Conservation (phyloP, 2,329 filamentous ascomycete species). For the Fusarium ambrosium region DNA sequence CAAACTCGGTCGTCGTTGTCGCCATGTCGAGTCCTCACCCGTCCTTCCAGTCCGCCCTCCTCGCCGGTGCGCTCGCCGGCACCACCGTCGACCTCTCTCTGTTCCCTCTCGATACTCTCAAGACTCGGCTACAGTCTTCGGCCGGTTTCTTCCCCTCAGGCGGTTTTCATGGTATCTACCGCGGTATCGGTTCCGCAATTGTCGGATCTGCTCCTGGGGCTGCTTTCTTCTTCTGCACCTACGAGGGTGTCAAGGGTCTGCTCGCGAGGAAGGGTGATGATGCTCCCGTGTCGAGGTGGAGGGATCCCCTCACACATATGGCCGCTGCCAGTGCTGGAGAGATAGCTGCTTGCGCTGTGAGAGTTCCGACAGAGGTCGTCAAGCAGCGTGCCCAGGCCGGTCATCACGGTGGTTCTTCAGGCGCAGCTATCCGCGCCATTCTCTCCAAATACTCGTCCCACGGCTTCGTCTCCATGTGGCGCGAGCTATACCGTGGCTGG, state of each 20-base stretch:
- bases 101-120: slow-evolving; percentile 98
- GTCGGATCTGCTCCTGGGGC: slow-evolving; percentile 94
- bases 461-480: slow-evolving; percentile 73
- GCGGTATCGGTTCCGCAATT: slow-evolving; percentile 88
- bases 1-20: not conserved
- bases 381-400: slow-evolving; percentile 96
- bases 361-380: slow-evolving; percentile 95
- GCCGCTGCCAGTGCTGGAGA: slow-evolving; percentile 88
- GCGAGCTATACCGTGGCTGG: slow-evolving; percentile 92
- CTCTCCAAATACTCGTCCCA: slow-evolving; percentile 61
- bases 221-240: slow-evolving; percentile 97
- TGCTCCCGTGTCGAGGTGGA: slow-evolving; percentile 30
- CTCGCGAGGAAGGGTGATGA: slow-evolving; percentile 54
- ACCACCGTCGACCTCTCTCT: slow-evolving; percentile 97
- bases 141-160: slow-evolving; percentile 83
- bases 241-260: slow-evolving; percentile 79
- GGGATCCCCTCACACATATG: slow-evolving; percentile 76
- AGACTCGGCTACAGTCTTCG: slow-evolving; percentile 93
- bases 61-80: slow-evolving; percentile 91
- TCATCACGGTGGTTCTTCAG: slow-evolving; percentile 79
- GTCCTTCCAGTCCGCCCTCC: slow-evolving; percentile 71
- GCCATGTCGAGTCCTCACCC: slow-evolving; percentile 46
- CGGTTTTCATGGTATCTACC: slow-evolving; percentile 93
- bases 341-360: slow-evolving; percentile 89
- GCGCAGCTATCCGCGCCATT: slow-evolving; percentile 78